Evolutionary conservation across 805 yeast genomes (phyloP).

Genomic region (Dipodascus albidus): DNA sequence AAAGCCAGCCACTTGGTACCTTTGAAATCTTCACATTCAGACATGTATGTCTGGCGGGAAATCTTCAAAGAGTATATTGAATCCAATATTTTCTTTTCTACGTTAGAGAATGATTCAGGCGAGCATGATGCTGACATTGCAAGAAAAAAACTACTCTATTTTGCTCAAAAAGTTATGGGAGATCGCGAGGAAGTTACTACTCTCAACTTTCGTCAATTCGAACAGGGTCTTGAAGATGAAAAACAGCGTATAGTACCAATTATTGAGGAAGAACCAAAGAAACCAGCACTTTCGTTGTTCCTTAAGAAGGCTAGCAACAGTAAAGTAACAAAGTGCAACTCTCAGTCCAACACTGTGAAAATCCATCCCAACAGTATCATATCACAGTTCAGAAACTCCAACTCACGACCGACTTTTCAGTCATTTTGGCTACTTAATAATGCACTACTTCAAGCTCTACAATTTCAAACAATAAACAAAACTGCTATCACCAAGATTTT

Average conservation of each 20-base stretch:
- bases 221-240: background rate
- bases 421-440: constrained; percentile 43
- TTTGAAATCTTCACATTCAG: constrained; percentile 36
- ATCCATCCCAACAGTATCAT: background rate
- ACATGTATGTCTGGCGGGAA: constrained; percentile 60
- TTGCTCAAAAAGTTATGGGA: constrained; percentile 26
- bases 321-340: background rate
- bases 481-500: constrained; percentile 57
- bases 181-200: constrained; percentile 28
- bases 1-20: constrained; percentile 29
- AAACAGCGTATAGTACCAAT: background rate
- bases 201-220: background rate
- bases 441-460: constrained; percentile 42
- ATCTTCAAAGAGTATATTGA: constrained; percentile 56
- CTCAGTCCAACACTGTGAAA: background rate
- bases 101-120: constrained; percentile 36
- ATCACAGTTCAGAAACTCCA: constrained; percentile 34
- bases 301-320: background rate
- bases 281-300: background rate
- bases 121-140: constrained; percentile 37
- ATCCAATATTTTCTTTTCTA: constrained; percentile 49
- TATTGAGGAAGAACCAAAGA: background rate
- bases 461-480: constrained; percentile 50
- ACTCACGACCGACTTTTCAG: constrained; percentile 34
- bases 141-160: constrained; percentile 32